A percentile compares a stretch with the other conserved stretches of the same genome.
These are phyloP conservation scores for Suillus alpinus DNA, from an alignment of 768 basidiomycete genomes.

Conservation along the genomic window DNA sequence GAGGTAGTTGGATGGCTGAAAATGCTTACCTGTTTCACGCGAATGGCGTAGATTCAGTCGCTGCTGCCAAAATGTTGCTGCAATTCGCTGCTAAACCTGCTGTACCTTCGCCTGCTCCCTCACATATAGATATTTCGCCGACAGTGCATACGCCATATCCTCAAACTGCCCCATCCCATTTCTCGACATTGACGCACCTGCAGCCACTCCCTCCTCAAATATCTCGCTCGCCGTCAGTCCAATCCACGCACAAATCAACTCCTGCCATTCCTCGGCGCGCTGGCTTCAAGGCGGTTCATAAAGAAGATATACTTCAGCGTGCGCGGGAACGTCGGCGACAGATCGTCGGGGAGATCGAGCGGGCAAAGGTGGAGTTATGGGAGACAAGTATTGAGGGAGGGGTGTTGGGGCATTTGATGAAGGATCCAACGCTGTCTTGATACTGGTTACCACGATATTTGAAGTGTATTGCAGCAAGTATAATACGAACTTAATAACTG, in stretches of 20 bases:
- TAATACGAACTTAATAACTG: background rate
- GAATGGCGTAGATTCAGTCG: conserved; percentile 15
- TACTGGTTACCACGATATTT: background rate
- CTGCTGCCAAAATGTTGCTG: conserved; percentile 14
- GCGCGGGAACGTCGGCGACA: conserved; percentile 54
- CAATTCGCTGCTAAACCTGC: conserved; percentile 9
- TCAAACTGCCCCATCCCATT: background rate
- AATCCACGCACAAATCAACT: conserved; percentile 3
- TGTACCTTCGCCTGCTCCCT: conserved; percentile 11
- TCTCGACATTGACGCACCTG: background rate
- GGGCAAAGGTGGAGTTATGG: conserved; percentile 68
- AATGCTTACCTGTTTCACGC: background rate
- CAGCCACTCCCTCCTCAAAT: conserved; percentile 9
- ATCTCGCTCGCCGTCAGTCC: conserved; percentile 7
- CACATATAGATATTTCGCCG: background rate
- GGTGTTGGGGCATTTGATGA: conserved; percentile 49
- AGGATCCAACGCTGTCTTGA: conserved; percentile 18
- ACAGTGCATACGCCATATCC: background rate
- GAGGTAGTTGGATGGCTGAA: background rate
- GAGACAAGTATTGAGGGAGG: conserved; percentile 70
- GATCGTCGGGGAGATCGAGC: conserved; percentile 53
- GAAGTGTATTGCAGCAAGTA: background rate
- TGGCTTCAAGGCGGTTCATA: conserved; percentile 19
- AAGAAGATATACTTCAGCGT: conserved; percentile 45
- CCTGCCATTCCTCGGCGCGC: background rate